Evolutionary conservation across 495 filamentous ascomycete species (phyloP), one percentile per base, ranked within the genome.

Genomic region (Penicillium coffeae): DNA sequence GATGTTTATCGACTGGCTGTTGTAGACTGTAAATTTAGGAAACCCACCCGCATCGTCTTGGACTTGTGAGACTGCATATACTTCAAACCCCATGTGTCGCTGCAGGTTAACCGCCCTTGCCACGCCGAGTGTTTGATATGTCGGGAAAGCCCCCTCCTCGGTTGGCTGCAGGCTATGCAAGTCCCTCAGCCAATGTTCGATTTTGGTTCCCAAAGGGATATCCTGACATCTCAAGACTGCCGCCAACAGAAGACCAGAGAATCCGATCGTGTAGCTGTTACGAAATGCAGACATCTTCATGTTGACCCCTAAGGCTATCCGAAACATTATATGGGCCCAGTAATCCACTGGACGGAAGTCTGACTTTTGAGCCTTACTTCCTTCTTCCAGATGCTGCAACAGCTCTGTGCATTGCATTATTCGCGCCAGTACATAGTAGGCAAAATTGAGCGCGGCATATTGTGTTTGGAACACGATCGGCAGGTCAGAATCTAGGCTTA

Each of bases 181-280:
- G 4, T 5, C 38, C 30, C 60, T 37, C 6, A 66, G 42, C 63
- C 63, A 64, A 2, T 47, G 8, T 18, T 64, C 40, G 22, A 66
- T 60, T 38, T 56, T 34, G 8, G 54, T 8, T 0, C 58, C 55
- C 5, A 62, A 33, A 27, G 34, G 19, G 3, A 51, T 32, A 22
- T 47, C 40, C 27, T 55, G 58, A 14, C 62, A 69, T 33, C 58
- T 56, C 13, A 64, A 52, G 20, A 51, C 27, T 1, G 46, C 58
- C 2, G 64, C 48, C 5, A 68, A 40, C 0, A 68, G 38, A 8
- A 68, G 44, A 34, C 64, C 60, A 0, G 64, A 56, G 47, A 68
- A 58, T 3, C 64, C 64, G 27, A 68, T 65, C 25, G 62, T 64
- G 43, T 62, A 68, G 39, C 15, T 63, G 37, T 68, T 65, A 30